phyloP scores from a whole-genome alignment of 2,329 filamentous ascomycete species.

The Leptographium radiaticola region DNA sequence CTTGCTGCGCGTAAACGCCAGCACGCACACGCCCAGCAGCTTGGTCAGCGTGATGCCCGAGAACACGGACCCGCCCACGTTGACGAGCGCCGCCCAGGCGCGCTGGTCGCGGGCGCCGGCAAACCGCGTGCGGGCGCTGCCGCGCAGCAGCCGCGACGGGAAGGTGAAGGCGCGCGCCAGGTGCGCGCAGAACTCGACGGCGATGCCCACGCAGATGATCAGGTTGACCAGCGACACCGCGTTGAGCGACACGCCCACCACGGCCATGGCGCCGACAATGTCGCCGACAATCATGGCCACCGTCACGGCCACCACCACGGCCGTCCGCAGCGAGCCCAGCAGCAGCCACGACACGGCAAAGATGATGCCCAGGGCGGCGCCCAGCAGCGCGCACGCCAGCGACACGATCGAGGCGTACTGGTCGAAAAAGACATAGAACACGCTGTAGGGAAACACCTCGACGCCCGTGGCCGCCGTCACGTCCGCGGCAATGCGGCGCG shows the following conservation, averaged over 20 bases:
- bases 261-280: constrained; percentile 88
- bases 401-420: constrained; percentile 80
- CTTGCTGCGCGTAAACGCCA: constrained; percentile 92
- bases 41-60: constrained; percentile 96
- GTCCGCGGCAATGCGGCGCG: constrained; percentile 71
- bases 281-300: constrained; percentile 90
- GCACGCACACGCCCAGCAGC: constrained; percentile 76
- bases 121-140: constrained; percentile 65
- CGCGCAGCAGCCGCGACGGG: constrained; percentile 69
- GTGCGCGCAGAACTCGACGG: constrained; percentile 94
- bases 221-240: constrained; percentile 92
- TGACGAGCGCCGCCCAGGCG: constrained; percentile 85
- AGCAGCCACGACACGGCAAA: constrained; percentile 67
- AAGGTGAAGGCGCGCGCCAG: constrained; percentile 95
- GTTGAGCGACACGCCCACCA: constrained; percentile 80
- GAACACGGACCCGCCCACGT: constrained; percentile 89
- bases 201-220: constrained; percentile 92
- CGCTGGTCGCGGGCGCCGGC: constrained; percentile 63
- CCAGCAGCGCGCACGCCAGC: constrained; percentile 66
- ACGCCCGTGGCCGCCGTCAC: constrained; percentile 59
- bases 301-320: constrained; percentile 68
- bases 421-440: constrained; percentile 99
- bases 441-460: constrained; percentile 89
- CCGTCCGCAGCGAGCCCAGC: constrained; percentile 73
- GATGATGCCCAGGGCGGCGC: constrained; percentile 74